Evolutionary conservation across 768 basidiomycete genomes (phyloP), one percentile per base, ranked within the genome.

Genomic region (Mycena vitilis): DNA sequence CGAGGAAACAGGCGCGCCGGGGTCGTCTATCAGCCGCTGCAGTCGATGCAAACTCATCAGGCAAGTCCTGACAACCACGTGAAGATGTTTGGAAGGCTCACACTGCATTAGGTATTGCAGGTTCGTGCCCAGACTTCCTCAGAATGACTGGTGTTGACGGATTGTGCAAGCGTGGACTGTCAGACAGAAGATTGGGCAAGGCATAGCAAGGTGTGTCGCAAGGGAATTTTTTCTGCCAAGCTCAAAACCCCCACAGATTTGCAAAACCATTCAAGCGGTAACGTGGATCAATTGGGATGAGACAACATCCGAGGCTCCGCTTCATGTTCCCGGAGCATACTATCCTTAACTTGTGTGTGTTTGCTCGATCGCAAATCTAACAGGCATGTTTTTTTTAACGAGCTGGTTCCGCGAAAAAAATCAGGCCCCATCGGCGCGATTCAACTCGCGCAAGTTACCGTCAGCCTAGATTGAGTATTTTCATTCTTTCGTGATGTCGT

Each of bases 101-200:
- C 18, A 20, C 5, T 57, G 9, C 25, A 15, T 13, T 12, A 69
- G 69, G 56, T 70, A 70, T 40, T 70, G 64, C 69, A 70, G 69
- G 69, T 62, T n/a, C 1, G 54, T 53, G 36, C 11, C 15, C 11
- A 25, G 18, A 23, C 9, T 12, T 38, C 40, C 18, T 7, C 20
- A 1, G 5, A 30, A 2, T 51, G 23, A 16, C 7, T 25, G 23
- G 23, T 13, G 34, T 40, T 55, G 25, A 52, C 11, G 7, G 37
- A 8, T 42, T 23, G n/a, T 42, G 9, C 22, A 44, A 71, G 69
- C n/a, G 62, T 52, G 13, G 38, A 59, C 60, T 71, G 70, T 34
- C 70, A 71, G 30, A 67, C 56, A 9, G 64, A 67, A 38, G 70
- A 71, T 63, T 71, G 70, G 70, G 9, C 65, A 15, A 56, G 65